Base-by-base conservation (phyloP, 2,329 filamentous ascomycete genomes). In the Clonostachys rhizophaga region DNA sequence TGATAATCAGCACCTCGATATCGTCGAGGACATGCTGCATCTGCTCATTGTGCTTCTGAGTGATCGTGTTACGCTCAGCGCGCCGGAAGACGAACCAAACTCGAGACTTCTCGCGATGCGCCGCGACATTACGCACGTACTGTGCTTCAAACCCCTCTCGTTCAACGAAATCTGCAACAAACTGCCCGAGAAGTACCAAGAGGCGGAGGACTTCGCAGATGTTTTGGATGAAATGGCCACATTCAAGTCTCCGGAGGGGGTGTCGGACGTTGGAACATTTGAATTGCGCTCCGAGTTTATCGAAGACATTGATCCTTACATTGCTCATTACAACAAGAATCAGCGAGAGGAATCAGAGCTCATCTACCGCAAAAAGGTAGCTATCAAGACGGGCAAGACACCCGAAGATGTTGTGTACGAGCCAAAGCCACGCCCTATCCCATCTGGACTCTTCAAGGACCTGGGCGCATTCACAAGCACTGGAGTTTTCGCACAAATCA, bases 1-100 rank as follows among this genome's bases (percentile, higher is more conserved):
- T 60, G 90, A 96, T 55, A 70, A 70, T 3, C 94, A 99, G 63
- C 87, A 94, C 54, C 75, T 99, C 13, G 94, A 99, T 57, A 84
- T 99, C 35, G 87, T 92, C 2, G 95, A 99, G 65, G 95, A 99
- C 64, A 91, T 99, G 73, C 83, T 96, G 42, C 92, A 97, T 64
- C 78, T 99, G 14, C 76, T 99, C 41, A 92, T 99, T 54, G 86
- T 96, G 20, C 72, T 96, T 16, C 75, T 99, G 47, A 95, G 90
- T 54, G 94, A 99, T 63, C 83, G 94, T 24, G 90, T 87, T 4
- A 87, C 87, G 2, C 74, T 99, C 42, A 76, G 91, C 37, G 82
- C 86, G 2, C 73, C 76, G 8, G 80, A 87, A 47, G 79, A 86
- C 45, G 83, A 87, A 50, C 70, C 76, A 12, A 78, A 82, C 47